Evolutionary conservation across 2,329 filamentous ascomycete species (phyloP).

Genomic region (Sporothrix sp.): DNA sequence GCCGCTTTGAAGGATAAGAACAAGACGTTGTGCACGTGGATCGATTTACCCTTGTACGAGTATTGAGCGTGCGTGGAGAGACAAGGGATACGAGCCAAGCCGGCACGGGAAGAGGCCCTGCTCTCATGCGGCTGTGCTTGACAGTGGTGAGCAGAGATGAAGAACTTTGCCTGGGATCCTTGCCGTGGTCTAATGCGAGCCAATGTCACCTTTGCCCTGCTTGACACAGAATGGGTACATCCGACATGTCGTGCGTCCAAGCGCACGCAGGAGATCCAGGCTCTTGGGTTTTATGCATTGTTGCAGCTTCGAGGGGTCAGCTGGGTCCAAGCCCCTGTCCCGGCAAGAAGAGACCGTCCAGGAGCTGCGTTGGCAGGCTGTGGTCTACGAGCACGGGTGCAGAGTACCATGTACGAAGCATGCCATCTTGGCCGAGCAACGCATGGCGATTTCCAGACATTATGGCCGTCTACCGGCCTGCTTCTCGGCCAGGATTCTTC

Average conservation of each 20-base stretch:
- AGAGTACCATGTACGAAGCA: neutral
- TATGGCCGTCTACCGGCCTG: neutral
- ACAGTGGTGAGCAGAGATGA: too few relatives aligned
- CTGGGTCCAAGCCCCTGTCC: neutral
- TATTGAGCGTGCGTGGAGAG: too few relatives aligned
- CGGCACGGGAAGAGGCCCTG: too few relatives aligned
- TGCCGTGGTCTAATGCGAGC: neutral
- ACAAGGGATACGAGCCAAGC: too few relatives aligned
- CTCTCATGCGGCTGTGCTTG: too few relatives aligned
- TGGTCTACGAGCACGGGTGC: neutral
- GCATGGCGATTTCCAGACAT: neutral
- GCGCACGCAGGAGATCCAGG: conserved; percentile 4
- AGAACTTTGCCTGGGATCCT: neutral
- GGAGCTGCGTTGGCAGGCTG: conserved; percentile 2
- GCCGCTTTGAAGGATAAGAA: too few relatives aligned
- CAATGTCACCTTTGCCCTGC: too few relatives aligned
- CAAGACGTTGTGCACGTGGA: too few relatives aligned
- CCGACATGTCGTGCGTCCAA: neutral
- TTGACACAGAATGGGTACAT: too few relatives aligned
- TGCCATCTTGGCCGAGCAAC: too few relatives aligned
- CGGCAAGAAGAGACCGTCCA: conserved; percentile 2
- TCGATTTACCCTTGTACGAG: too few relatives aligned
- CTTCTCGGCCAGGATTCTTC: neutral
- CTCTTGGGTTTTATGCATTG: conserved; percentile 8
- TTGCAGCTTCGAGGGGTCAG: neutral